A percentile compares a stretch with the other conserved stretches of the same genome.
phyloP scores from a whole-genome alignment of 257 asterid genomes.

The Solanum phureja region DNA sequence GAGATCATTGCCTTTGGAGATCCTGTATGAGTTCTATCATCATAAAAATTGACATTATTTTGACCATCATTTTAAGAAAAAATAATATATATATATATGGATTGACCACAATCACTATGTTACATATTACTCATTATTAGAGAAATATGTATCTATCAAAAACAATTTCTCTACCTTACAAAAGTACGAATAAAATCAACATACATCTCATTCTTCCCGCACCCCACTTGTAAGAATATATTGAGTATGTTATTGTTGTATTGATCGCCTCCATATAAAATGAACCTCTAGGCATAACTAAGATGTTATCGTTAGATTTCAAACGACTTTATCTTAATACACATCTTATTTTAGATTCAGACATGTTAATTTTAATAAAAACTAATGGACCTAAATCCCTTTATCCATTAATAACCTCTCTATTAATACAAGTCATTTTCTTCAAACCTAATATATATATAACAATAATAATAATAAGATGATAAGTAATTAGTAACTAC shows the following conservation, averaged over 20 bases:
- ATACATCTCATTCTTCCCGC: neutral
- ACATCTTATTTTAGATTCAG: neutral
- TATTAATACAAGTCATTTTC: neutral
- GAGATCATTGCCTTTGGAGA: conserved; percentile 2
- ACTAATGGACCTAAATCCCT: neutral
- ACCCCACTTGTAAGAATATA: neutral
- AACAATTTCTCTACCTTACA: neutral
- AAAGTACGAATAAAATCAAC: neutral
- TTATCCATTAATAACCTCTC: neutral
- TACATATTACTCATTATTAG: neutral
- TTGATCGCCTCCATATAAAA: neutral
- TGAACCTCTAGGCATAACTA: neutral
- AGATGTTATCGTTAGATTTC: neutral
- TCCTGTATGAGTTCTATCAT: neutral
- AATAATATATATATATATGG: too few relatives aligned
- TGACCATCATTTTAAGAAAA: neutral
- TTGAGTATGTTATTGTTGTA: neutral
- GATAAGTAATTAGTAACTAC: too few relatives aligned
- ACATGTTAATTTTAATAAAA: neutral
- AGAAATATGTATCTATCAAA: neutral
- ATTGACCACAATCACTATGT: neutral
- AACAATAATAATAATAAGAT: too few relatives aligned
- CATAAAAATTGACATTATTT: neutral
- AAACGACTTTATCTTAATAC: neutral
- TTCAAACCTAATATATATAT: neutral